Evolutionary conservation across 2,329 filamentous ascomycete genomes (phyloP).

Genomic region (Colletotrichum truncatum): DNA sequence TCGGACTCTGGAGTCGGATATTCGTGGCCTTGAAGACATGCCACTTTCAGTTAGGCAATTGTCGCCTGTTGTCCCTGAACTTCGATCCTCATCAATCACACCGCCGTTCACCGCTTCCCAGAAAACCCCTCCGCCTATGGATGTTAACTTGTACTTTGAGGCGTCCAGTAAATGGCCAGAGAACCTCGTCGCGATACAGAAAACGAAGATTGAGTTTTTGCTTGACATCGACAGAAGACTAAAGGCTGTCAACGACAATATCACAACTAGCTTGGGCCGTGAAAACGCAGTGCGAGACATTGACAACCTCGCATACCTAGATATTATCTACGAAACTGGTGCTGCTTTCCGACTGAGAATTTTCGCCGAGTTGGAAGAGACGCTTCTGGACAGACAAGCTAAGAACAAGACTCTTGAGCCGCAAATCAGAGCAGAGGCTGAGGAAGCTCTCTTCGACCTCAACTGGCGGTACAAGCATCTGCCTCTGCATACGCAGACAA

Average conservation of each 20-base stretch:
- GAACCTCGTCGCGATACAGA: conserved; percentile 88
- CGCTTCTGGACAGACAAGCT: conserved; percentile 79
- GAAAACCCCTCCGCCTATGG: conserved; percentile 66
- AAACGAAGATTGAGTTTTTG: conserved; percentile 91
- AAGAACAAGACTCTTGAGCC: conserved; percentile 77
- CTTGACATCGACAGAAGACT: conserved; percentile 79
- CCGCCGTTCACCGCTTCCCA: conserved; percentile 57
- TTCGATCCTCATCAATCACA: conserved; percentile 77
- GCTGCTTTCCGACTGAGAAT: conserved; percentile 86
- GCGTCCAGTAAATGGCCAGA: conserved; percentile 94
- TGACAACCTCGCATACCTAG: conserved; percentile 83
- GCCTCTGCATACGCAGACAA: conserved; percentile 82
- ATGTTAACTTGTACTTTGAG: conserved; percentile 90
- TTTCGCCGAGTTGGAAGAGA: conserved; percentile 87
- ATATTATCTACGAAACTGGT: conserved; percentile 78
- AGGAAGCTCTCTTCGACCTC: conserved; percentile 74
- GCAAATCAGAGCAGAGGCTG: conserved; percentile 73
- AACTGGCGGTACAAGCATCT: conserved; percentile 77
- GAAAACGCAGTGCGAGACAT: conserved; percentile 77
- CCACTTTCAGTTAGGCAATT: conserved; percentile 89
- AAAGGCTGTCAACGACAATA: conserved; percentile 64
- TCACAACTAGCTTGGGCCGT: conserved; percentile 78
- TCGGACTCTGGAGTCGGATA: conserved; percentile 76
- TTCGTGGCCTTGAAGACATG: conserved; percentile 82
- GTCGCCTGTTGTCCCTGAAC: conserved; percentile 73